Evolutionary conservation across 2,329 filamentous ascomycete genomes (phyloP), one percentile per base, ranked within the genome.

Genomic region (Cladosporium halotolerans): DNA sequence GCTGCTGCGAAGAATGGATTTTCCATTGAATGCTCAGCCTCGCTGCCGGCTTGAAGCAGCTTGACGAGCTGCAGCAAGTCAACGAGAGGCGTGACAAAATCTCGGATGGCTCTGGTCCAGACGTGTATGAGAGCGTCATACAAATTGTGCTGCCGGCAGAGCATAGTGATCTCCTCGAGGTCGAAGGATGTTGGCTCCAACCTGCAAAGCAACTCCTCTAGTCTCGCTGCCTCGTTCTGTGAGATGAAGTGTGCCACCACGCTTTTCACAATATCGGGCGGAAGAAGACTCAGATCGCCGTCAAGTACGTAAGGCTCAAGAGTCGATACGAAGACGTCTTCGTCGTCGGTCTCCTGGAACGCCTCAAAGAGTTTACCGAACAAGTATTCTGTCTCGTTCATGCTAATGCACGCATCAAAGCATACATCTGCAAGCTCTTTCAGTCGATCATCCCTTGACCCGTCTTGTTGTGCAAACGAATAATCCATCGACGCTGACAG

Each of bases 91-190:
- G 91, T 95, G 57, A 96, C 84, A 63, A 95, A 96, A 69, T 99
- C 95, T 57, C 78, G 76, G 28, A 99, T 75, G 2, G 89, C 90
- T 68, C 89, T 86, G 56, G 95, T 97, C 93, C 93, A 99, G 52
- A 99, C 88, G 67, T 97, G 96, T 41, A 95, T 90, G 53, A 96
- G 80, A 2, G 93, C 95, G 70, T 99, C 95, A 66, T 96, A 99
- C 3, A 99, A 79, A 59, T 86, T 83, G 68, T 97, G 85, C 66
- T 92, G 86, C 68, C 93, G 95, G 77, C 93, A 99, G 19, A 99
- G 76, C 10, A 81, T 80, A 0, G 92, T 96, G 54, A 95, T 83
- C 69, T 97, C 89, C 67, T 99, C 92, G 60, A 99, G 84, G 67
- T 99, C 95, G 66, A 99, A 84, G 0, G 90, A 96, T 11, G 82